Base-by-base conservation (phyloP, 495 filamentous ascomycete species). In the Penicillium longicatenatum region DNA sequence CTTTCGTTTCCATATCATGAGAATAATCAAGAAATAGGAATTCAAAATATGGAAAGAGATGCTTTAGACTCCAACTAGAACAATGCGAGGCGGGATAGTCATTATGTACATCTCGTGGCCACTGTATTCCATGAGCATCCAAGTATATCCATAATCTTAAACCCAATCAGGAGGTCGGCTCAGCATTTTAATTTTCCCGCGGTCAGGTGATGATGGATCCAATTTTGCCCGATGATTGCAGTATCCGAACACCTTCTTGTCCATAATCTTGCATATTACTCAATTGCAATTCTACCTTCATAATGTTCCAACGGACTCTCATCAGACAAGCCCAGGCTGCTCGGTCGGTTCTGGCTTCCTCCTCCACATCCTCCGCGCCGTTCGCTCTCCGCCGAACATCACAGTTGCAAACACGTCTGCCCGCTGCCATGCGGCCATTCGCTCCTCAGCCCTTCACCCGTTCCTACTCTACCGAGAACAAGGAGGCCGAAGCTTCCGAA, bases 271-370 rank as follows among this genome's bases (percentile, higher is more conserved):
- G 51, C 19, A 58, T 44, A 47, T 37, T 10, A 51, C 33, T 55
- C 41, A 58, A 49, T 31, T 43, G 42, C 47, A 39, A 41, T 53
- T 47, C 37, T 53, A 17, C 45, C 49, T 42, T 64, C 66, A 72
- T 30, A 59, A 80, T 80, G 77, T 74, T 80, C 69, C 74, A 77
- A 62, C 71, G 75, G 59, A 74, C 70, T 29, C 50, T 78, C 54
- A 53, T 80, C 61, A 74, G 74, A 75, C 75, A 78, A 59, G 65
- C 67, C 31, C 73, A 74, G 67, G 75, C 74, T 54, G 66, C 69
- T 58, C 72, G 72, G 62, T 74, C 77, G 60, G 56, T 67, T 44
- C 61, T 75, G 37, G 62, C 73, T 46, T 41, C 70, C 57, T 68
- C 72, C 52, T 70, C 70, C 50, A 59, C 70, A 30, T 65, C 70